phyloP scores from a whole-genome alignment of 768 basidiomycete species.

The Psilocybe cubensis region DNA sequence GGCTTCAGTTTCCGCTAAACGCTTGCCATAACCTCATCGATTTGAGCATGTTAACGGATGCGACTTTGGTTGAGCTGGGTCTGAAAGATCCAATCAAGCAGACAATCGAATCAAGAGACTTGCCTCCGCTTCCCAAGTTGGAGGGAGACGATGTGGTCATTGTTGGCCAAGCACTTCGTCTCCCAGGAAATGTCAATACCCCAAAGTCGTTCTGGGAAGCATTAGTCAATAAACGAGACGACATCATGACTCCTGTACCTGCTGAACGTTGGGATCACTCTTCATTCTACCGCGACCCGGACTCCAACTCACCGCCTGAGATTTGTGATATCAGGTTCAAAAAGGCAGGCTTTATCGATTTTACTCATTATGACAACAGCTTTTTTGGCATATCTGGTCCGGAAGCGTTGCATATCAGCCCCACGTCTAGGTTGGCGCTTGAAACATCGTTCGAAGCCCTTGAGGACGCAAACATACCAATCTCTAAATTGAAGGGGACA shows the following conservation, averaged over 20 bases:
- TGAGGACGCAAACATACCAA: conserved; percentile 34
- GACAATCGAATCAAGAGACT: not conserved
- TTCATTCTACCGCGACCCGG: conserved; percentile 25
- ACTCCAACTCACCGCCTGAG: conserved; percentile 7
- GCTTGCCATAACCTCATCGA: conserved; percentile 30
- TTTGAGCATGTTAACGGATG: conserved; percentile 18
- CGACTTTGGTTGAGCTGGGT: conserved; percentile 16
- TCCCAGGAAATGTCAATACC: conserved; percentile 31
- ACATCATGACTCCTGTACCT: conserved; percentile 27
- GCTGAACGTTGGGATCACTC: conserved; percentile 34
- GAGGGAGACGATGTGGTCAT: conserved; percentile 29
- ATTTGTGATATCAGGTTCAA: conserved; percentile 28
- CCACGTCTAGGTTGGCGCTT: conserved; percentile 26
- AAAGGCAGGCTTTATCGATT: conserved; percentile 32
- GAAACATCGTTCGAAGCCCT: conserved; percentile 35
- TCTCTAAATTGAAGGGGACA: conserved; percentile 28
- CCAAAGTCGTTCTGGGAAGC: conserved; percentile 32
- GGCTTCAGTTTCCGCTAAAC: conserved; percentile 26
- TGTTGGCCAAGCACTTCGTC: conserved; percentile 33
- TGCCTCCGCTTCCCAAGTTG: not conserved
- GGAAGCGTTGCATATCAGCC: conserved; percentile 29
- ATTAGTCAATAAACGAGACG: conserved; percentile 25
- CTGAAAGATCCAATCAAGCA: not conserved
- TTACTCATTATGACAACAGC: conserved; percentile 28
- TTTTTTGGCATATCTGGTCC: conserved; percentile 35